phyloP scores from a whole-genome alignment of 2,329 filamentous ascomycete genomes.

The Botrytis tulipae region DNA sequence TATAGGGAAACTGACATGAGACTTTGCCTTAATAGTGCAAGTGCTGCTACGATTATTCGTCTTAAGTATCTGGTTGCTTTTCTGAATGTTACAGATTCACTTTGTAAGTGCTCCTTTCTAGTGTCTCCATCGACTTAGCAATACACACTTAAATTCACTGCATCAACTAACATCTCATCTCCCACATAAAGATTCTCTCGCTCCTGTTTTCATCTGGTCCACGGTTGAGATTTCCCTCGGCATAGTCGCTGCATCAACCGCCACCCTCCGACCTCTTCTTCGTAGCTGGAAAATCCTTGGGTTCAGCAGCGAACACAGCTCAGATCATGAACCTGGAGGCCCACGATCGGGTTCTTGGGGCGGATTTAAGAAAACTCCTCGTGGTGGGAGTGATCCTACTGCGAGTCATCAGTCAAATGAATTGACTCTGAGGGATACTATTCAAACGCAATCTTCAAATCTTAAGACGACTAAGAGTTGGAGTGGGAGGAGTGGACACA shows the following conservation, averaged over 20 bases:
- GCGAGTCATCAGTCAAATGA: no score
- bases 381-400: no score
- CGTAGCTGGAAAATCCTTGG: not conserved
- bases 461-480: not conserved
- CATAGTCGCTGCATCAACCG: conserved; percentile 5
- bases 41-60: conserved; percentile 13
- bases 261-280: conserved; percentile 14
- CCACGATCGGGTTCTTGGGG: not conserved
- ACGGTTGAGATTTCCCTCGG: not conserved
- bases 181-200: not conserved
- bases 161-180: not conserved
- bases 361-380: not conserved
- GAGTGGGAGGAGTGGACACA: not conserved
- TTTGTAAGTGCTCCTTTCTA: not conserved
- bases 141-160: not conserved
- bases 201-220: not conserved
- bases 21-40: conserved; percentile 1
- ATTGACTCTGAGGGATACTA: not conserved
- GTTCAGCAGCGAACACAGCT: not conserved
- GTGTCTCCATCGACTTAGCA: not conserved
- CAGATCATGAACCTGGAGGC: not conserved
- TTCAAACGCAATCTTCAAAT: not conserved
- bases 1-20: not conserved
- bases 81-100: not conserved
- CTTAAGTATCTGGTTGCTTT: conserved; percentile 8